These are phyloP conservation scores for Schwanniomyces vanrijiae DNA, from an alignment of 805 yeast genomes.

Conservation along the genomic window DNA sequence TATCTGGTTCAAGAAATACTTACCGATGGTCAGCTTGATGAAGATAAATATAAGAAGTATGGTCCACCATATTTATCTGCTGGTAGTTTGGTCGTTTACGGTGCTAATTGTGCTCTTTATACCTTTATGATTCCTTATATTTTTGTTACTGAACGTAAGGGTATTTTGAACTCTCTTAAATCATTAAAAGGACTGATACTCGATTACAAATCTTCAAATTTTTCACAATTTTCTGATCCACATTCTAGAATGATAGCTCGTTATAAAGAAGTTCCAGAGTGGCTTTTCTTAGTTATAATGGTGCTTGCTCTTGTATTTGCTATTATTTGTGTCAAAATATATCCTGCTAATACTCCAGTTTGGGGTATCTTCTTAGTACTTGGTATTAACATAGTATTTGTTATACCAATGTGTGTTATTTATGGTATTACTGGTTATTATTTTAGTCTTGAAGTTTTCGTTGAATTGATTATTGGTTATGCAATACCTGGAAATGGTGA, in stretches of 20 bases:
- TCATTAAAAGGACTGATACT: conserved; percentile 10
- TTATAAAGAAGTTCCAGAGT: conserved; percentile 38
- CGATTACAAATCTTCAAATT: conserved; percentile 8
- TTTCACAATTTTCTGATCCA: conserved; percentile 21
- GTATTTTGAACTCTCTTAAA: conserved; percentile 12
- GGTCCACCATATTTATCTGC: conserved; percentile 30
- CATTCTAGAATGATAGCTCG: conserved; percentile 29
- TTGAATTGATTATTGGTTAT: conserved; percentile 57
- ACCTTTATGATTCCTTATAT: conserved; percentile 11
- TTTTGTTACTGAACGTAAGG: conserved; percentile 8
- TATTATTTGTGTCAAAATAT: conserved; percentile 27
- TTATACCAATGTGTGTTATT: conserved; percentile 52
- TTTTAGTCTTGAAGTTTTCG: conserved; percentile 52
- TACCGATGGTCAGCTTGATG: conserved; percentile 27
- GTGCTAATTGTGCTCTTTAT: conserved; percentile 12
- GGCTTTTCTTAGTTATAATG: conserved; percentile 26
- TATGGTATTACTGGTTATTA: conserved; percentile 48
- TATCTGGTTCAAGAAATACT: conserved; percentile 36
- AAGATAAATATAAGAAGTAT: conserved; percentile 15
- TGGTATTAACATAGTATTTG: conserved; percentile 49
- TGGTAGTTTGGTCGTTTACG: conserved; percentile 23
- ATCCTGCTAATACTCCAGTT: conserved; percentile 51
- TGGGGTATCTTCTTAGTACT: conserved; percentile 59
- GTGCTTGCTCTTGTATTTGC: conserved; percentile 30
- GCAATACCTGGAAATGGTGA: conserved; percentile 56